Percentiles rank a stretch among this genome's conserved stretches.
Conservation (phyloP, 257 asterid genomes). For the Agastache rugosa region DNA sequence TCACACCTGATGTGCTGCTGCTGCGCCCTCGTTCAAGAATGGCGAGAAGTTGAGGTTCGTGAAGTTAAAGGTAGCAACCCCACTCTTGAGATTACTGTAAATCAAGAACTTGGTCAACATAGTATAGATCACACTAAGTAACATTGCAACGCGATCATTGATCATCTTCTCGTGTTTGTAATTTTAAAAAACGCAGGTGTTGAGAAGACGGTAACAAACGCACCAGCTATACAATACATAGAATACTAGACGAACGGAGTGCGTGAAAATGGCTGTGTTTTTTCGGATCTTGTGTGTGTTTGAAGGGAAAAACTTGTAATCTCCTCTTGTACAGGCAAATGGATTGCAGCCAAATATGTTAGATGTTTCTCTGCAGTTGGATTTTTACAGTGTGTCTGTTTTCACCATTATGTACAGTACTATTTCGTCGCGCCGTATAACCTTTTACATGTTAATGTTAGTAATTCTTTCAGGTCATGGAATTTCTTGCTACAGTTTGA, state of each 20-base stretch:
- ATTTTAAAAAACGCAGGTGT: conserved; percentile 51
- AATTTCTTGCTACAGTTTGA: background rate
- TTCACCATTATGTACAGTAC: conserved; percentile 27
- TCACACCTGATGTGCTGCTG: conserved; percentile 95
- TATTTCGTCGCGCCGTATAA: background rate
- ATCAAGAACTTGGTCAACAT: background rate
- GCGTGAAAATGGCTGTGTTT: conserved; percentile 22
- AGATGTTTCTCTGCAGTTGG: conserved; percentile 21
- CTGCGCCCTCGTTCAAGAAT: conserved; percentile 95
- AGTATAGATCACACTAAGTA: background rate
- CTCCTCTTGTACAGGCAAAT: conserved; percentile 30
- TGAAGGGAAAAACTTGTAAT: conserved; percentile 20
- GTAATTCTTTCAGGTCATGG: conserved; percentile 1
- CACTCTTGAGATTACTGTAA: background rate
- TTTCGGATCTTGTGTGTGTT: conserved; percentile 25
- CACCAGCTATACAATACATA: conserved; percentile 80
- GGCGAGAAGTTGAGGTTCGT: conserved; percentile 79
- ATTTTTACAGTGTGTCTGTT: conserved; percentile 30
- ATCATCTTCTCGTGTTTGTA: conserved; percentile 22
- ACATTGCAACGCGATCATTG: background rate
- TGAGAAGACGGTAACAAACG: conserved; percentile 54
- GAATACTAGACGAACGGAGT: conserved; percentile 51
- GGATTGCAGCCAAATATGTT: conserved; percentile 29
- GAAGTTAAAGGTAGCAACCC: conserved; percentile 58
- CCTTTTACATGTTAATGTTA: background rate